Percentiles rank a stretch among this genome's conserved stretches.
phyloP scores from a whole-genome alignment of 306 rosid genomes.

The Mucuna pruriens region DNA sequence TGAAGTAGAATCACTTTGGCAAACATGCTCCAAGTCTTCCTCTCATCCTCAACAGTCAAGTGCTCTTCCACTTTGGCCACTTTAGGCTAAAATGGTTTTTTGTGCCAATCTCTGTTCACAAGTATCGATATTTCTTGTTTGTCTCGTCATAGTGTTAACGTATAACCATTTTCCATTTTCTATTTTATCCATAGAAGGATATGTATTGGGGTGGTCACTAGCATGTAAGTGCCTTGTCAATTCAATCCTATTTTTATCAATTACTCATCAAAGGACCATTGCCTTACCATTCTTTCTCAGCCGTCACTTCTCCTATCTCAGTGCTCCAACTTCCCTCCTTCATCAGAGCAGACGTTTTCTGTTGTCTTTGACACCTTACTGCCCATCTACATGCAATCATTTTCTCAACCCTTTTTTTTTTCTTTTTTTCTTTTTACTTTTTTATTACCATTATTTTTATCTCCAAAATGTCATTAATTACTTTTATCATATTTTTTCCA shows the following conservation, averaged over 20 bases:
- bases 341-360: neutral
- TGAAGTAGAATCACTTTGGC: neutral
- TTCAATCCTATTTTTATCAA: constrained; percentile 27
- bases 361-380: neutral
- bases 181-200: constrained; percentile 43
- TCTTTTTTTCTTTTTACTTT: too few relatives aligned
- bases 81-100: constrained; percentile 40
- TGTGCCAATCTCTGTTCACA: constrained; percentile 46
- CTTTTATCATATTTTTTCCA: too few relatives aligned
- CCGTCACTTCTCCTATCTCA: constrained; percentile 25
- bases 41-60: constrained; percentile 26
- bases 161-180: constrained; percentile 5
- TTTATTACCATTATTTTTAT: too few relatives aligned
- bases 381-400: too few relatives aligned
- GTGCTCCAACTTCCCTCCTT: constrained; percentile 23
- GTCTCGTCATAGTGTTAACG: constrained; percentile 33
- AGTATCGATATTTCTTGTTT: constrained; percentile 34
- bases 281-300: constrained; percentile 16
- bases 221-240: constrained; percentile 48
- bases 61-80: constrained; percentile 64
- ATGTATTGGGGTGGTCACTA: constrained; percentile 33
- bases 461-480: too few relatives aligned
- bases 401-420: too few relatives aligned
- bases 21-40: constrained; percentile 20
- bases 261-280: constrained; percentile 40